These are phyloP conservation scores for Microthlaspi erraticum DNA, from an alignment of 345 rosid genomes.

Conservation along the genomic window DNA sequence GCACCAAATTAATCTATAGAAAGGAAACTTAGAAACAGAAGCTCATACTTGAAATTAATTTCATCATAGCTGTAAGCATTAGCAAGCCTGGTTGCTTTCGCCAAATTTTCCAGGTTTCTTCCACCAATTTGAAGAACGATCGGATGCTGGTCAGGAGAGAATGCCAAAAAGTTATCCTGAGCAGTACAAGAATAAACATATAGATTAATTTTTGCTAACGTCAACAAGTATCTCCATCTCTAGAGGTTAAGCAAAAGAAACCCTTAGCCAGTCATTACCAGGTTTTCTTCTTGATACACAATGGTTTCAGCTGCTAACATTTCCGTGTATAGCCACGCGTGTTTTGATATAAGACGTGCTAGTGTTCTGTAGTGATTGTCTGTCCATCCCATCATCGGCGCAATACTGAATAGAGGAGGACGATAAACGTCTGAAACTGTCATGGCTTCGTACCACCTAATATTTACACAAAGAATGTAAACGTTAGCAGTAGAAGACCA, in stretches of 20 bases:
- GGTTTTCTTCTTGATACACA: slow-evolving; percentile 66
- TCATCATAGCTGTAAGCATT: slow-evolving; percentile 81
- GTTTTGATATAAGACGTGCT: slow-evolving; percentile 84
- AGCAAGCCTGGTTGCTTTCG: slow-evolving; percentile 89
- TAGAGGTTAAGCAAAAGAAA: neutral
- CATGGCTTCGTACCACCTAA: slow-evolving; percentile 30
- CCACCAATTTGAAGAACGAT: slow-evolving; percentile 98
- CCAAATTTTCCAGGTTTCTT: slow-evolving; percentile 80
- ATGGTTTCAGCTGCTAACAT: slow-evolving; percentile 98
- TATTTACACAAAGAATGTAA: slow-evolving; percentile 13
- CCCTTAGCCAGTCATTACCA: slow-evolving; percentile 27
- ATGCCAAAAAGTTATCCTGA: slow-evolving; percentile 96
- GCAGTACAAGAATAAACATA: slow-evolving; percentile 39
- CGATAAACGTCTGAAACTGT: slow-evolving; percentile 49
- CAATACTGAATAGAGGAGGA: slow-evolving; percentile 92
- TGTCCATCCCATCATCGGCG: slow-evolving; percentile 99
- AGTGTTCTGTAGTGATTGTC: slow-evolving; percentile 88
- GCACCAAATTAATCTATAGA: neutral
- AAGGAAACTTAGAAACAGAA: slow-evolving; percentile 7
- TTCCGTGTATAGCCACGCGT: slow-evolving; percentile 97
- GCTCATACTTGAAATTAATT: slow-evolving; percentile 88
- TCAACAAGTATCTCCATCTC: slow-evolving; percentile 1
- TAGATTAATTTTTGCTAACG: neutral
- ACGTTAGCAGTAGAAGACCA: slow-evolving; percentile 18
- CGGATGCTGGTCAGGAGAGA: slow-evolving; percentile 88